A percentile compares a stretch with the other conserved stretches of the same genome.
Evolutionary conservation across 257 asterid genomes (phyloP).

Genomic region (Scutellaria baicalensis): DNA sequence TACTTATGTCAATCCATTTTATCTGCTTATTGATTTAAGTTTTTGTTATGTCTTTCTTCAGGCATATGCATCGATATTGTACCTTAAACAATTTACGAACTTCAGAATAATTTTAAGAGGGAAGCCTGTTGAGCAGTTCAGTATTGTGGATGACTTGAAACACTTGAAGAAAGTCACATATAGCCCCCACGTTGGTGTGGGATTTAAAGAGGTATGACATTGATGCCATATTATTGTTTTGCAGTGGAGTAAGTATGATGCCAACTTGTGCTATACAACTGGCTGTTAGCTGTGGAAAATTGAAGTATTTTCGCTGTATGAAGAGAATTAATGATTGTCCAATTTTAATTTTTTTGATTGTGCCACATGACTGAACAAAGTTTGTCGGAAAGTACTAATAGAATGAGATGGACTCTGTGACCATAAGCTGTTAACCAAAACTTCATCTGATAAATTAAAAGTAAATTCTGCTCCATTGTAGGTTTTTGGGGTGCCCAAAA

Average conservation of each 20-base stretch:
- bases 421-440: neutral
- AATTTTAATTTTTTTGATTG: neutral
- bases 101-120: slow-evolving; percentile 77
- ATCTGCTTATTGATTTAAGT: slow-evolving; percentile 12
- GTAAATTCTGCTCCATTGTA: neutral
- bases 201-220: slow-evolving; percentile 55
- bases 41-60: slow-evolving; percentile 27
- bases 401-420: neutral
- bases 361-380: neutral
- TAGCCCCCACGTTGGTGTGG: slow-evolving; percentile 50
- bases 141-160: slow-evolving; percentile 62
- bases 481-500: neutral
- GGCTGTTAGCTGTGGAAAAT: neutral
- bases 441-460: neutral
- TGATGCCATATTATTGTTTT: neutral
- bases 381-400: neutral
- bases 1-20: neutral
- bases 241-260: neutral
- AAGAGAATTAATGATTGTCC: neutral
- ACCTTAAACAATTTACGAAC: slow-evolving; percentile 61
- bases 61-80: slow-evolving; percentile 88
- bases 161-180: slow-evolving; percentile 45
- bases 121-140: slow-evolving; percentile 69
- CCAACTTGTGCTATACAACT: neutral
- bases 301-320: neutral